Conservation (phyloP, 352 stramenopile species). For the Phytophthora macrochlamydospora region DNA sequence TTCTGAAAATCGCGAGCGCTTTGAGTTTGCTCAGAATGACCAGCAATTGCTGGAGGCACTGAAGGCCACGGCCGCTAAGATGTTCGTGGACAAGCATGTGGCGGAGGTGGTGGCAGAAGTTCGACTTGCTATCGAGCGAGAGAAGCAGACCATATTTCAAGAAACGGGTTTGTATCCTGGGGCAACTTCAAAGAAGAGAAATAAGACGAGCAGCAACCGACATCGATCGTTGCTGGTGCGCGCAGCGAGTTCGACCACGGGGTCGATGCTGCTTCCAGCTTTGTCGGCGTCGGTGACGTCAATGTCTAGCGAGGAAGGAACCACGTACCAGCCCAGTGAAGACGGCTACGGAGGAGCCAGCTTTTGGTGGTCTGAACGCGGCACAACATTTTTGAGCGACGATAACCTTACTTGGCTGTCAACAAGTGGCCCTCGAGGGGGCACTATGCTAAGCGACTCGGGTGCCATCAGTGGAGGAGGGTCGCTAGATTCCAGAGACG, state of each 20-base stretch:
- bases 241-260: constrained; percentile 32
- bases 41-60: constrained; percentile 56
- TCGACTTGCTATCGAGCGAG: constrained; percentile 65
- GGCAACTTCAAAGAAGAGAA: constrained; percentile 28
- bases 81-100: constrained; percentile 82
- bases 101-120: constrained; percentile 65
- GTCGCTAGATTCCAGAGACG: constrained; percentile 36
- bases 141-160: constrained; percentile 70
- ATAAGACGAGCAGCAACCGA: constrained; percentile 26
- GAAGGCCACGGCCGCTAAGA: constrained; percentile 57
- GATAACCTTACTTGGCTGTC: constrained; percentile 52
- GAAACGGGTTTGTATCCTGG: constrained; percentile 69
- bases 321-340: constrained; percentile 39
- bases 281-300: constrained; percentile 31
- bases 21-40: constrained; percentile 26
- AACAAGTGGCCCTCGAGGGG: constrained; percentile 24
- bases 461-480: constrained; percentile 28
- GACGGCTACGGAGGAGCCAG: constrained; percentile 43
- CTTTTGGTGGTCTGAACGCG: constrained; percentile 54
- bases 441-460: constrained; percentile 44
- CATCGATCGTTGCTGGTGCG: constrained; percentile 31
- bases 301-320: constrained; percentile 42
- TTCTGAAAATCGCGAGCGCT: constrained; percentile 2
- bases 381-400: constrained; percentile 44
- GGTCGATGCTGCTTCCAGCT: constrained; percentile 27